Base-by-base conservation (phyloP, 371 early-diverging fungal species). In the Mortierella sp. region DNA sequence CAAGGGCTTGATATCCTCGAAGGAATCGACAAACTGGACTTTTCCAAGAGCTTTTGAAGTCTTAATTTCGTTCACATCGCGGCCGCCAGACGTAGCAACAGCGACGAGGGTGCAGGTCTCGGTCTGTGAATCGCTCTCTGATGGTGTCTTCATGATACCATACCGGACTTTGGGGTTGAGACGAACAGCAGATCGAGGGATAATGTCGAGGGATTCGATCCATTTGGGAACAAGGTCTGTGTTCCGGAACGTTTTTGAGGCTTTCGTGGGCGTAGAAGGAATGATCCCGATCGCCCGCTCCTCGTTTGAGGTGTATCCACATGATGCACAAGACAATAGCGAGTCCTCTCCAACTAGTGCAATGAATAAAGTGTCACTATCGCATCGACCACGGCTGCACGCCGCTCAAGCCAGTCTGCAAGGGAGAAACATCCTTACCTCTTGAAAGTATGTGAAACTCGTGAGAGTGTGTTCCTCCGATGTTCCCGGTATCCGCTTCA, bases 401-500 rank as follows among this genome's bases (percentile, higher is more conserved):
- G 48, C 23, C 16, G 10, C 14, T n/a, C 3, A 23, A 23, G 41
- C 42, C 10, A 12, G 18, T 14, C 30, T 31, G 10, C 46, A 46
- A 31, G 21, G 28, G 21, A 16, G 19, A 14, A 49, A 6, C 14
- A 26, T 26, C 28, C 13, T 50, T 84, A 89, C 88, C 89, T 60
- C 70, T 64, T 14, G 92, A 90, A 14, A 90, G 73, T 56, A 94
- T 82, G 71, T 95, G 96, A 70, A 92, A 96, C 79, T 96, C 96
- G 65, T 96, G 94, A 0, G 96, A 95, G 59, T 85, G 79, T 13
- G 87, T 85, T 13, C 96, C 96, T 62, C 96, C 95, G 73, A 96
- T 96, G 58, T 91, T 92, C 3, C 96, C 96, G 34, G 93, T 90
- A 64, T 96, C 96, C 0, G 96, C 96, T 48, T 94, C 93, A 4